phyloP scores from a whole-genome alignment of 163 green algal species.

The Scenedesmus sp. region DNA sequence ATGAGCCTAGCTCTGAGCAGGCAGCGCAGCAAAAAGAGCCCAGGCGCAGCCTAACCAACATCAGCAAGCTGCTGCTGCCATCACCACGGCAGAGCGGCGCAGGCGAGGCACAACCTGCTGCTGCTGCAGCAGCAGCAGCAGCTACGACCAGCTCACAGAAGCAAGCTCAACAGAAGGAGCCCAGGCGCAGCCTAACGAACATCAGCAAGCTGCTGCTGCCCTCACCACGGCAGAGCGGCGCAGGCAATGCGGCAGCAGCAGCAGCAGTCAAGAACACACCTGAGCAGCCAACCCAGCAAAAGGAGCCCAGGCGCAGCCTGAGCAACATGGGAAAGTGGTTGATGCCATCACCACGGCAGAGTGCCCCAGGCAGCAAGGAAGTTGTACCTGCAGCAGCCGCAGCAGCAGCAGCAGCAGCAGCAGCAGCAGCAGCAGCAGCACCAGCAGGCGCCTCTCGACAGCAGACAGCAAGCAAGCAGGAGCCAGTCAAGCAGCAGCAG shows the following conservation, averaged over 20 bases:
- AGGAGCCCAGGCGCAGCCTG: neutral
- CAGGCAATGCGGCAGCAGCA: too few species aligned
- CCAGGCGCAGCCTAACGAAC: neutral
- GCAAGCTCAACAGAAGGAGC: neutral
- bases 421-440: neutral
- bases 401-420: neutral
- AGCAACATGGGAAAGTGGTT: neutral
- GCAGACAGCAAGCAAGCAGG: neutral
- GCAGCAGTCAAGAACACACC: too few species aligned
- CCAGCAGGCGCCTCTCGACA: neutral
- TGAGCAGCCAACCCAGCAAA: neutral
- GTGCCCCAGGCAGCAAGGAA: too few species aligned
- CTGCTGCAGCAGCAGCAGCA: neutral
- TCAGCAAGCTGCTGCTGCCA: neutral
- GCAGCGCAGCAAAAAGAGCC: neutral
- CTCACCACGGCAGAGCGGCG: neutral
- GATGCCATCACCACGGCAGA: neutral
- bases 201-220: neutral
- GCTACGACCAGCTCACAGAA: neutral
- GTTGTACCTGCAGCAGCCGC: neutral
- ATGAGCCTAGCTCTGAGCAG: neutral
- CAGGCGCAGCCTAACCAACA: neutral
- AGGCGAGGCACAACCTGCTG: neutral
- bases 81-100: neutral
- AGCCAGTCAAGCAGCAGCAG: neutral